Conservation (phyloP, 2,329 filamentous ascomycete species). For the Aspergillus sp. region DNA sequence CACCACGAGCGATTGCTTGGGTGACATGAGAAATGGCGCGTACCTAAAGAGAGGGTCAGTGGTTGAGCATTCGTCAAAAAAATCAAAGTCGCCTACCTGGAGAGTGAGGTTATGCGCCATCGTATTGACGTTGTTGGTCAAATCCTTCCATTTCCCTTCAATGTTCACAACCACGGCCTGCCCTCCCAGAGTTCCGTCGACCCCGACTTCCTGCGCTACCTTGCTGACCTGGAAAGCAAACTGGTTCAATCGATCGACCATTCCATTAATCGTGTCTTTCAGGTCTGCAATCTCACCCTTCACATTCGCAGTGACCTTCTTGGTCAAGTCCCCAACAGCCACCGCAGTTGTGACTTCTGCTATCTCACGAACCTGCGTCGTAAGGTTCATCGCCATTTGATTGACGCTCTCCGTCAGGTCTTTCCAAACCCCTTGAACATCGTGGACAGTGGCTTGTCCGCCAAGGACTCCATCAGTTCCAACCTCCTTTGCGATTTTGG, state of each 20-base stretch:
- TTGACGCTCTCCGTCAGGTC: conserved; percentile 96
- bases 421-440: conserved; percentile 96
- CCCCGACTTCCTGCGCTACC: conserved; percentile 67
- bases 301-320: conserved; percentile 93
- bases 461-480: conserved; percentile 93
- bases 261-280: conserved; percentile 82
- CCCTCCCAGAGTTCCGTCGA: conserved; percentile 65
- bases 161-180: conserved; percentile 68
- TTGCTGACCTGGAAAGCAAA: conserved; percentile 70
- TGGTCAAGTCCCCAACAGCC: conserved; percentile 88
- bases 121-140: conserved; percentile 70
- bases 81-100: conserved; percentile 68
- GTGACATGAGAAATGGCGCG: conserved; percentile 80
- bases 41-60: background rate
- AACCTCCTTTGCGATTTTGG: conserved; percentile 93
- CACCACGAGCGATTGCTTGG: conserved; percentile 91
- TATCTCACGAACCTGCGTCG: conserved; percentile 96
- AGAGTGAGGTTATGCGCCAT: conserved; percentile 68
- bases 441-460: conserved; percentile 92
- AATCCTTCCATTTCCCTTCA: conserved; percentile 69
- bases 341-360: conserved; percentile 96
- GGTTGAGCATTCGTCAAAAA: no score
- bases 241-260: conserved; percentile 67
- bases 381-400: conserved; percentile 97
- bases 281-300: conserved; percentile 92